Evolutionary conservation across 768 basidiomycete genomes (phyloP).

Genomic region (Tulasnella sp.): DNA sequence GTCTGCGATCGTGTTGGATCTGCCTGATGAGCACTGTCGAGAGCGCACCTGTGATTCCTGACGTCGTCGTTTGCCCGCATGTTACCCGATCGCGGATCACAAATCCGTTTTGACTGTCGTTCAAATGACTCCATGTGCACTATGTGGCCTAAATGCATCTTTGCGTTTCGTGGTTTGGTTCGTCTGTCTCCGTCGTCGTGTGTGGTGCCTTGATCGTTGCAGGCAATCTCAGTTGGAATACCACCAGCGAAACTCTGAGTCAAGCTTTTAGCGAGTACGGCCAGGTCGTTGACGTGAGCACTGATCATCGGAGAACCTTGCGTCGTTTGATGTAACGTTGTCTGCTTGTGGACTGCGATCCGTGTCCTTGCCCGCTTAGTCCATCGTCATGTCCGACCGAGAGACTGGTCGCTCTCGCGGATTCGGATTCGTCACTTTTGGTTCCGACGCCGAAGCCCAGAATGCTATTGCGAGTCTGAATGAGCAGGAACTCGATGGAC

Average conservation of each 20-base stretch:
- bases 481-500: slow-evolving; percentile 90
- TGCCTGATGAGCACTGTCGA: background rate
- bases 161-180: slow-evolving; percentile 43
- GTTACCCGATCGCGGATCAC: too few relatives aligned
- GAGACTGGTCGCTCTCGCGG: slow-evolving; percentile 60
- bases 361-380: slow-evolving; percentile 44
- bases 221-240: slow-evolving; percentile 95
- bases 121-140: slow-evolving; percentile 29
- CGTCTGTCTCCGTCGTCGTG: slow-evolving; percentile 28
- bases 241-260: slow-evolving; percentile 73
- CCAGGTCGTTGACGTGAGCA: slow-evolving; percentile 85
- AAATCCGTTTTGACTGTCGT: too few relatives aligned
- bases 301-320: slow-evolving; percentile 14
- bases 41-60: slow-evolving; percentile 2
- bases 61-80: too few relatives aligned
- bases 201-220: slow-evolving; percentile 43
- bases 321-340: background rate
- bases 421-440: slow-evolving; percentile 79
- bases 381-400: slow-evolving; percentile 32
- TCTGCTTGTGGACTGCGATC: slow-evolving; percentile 28
- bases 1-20: too few relatives aligned
- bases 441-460: slow-evolving; percentile 61
- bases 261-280: slow-evolving; percentile 84
- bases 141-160: slow-evolving; percentile 36
- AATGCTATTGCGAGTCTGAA: slow-evolving; percentile 73